Conservation (phyloP, 75 land plant species). For the Pseudotsuga menziesii region DNA sequence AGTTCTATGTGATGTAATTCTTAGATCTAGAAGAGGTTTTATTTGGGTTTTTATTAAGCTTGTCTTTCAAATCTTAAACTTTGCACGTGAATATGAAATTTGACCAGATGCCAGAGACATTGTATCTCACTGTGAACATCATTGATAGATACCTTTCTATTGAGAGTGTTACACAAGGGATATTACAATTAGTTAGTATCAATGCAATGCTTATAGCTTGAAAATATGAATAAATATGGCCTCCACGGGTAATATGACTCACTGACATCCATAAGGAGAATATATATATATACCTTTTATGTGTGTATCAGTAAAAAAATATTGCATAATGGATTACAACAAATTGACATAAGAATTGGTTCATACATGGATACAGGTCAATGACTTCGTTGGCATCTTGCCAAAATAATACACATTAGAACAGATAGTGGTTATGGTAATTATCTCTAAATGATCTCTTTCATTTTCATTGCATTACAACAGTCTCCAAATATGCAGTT, state of each 20-base stretch:
- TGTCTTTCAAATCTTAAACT: not conserved
- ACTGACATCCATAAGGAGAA: too few species aligned
- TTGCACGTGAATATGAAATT: constrained; percentile 72
- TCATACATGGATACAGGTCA: too few species aligned
- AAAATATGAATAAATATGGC: constrained; percentile 89
- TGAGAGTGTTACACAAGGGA: constrained; percentile 42
- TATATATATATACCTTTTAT: too few species aligned
- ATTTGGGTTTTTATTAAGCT: not conserved
- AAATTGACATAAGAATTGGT: too few species aligned
- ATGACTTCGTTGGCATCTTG: too few species aligned
- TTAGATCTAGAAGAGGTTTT: not conserved
- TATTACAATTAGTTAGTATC: constrained; percentile 70
- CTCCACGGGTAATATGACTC: constrained; percentile 41
- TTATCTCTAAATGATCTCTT: too few species aligned
- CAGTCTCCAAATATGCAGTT: too few species aligned
- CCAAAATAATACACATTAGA: too few species aligned
- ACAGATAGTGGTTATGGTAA: too few species aligned
- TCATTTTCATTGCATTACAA: too few species aligned
- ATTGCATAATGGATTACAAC: too few species aligned
- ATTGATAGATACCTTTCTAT: constrained; percentile 63
- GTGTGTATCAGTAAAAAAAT: too few species aligned
- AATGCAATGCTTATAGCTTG: constrained; percentile 80
- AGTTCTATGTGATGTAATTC: not conserved
- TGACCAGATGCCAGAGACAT: constrained; percentile 81
- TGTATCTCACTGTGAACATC: constrained; percentile 64